These are phyloP conservation scores for Neurospora terricola DNA, from an alignment of 495 filamentous ascomycete species.

Conservation along the genomic window DNA sequence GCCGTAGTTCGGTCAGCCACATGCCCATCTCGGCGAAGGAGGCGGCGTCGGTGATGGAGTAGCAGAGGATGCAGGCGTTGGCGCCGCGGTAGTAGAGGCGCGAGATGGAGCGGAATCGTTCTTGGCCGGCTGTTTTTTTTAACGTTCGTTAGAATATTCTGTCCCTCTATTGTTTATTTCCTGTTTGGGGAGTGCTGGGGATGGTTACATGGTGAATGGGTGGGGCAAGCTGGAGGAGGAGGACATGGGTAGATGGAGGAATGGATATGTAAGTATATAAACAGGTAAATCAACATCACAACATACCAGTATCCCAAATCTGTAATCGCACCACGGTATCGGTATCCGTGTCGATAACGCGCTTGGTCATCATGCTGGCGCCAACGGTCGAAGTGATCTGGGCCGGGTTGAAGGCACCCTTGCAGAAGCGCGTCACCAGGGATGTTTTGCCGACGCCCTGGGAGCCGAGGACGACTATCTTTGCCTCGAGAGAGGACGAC, in stretches of 20 bases:
- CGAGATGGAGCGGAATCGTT: conserved; percentile 88
- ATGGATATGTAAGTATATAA: neutral
- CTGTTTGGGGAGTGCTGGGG: neutral
- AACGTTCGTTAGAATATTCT: neutral
- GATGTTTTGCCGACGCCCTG: conserved; percentile 95
- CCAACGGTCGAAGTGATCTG: conserved; percentile 75
- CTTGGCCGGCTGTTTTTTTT: conserved; percentile 59
- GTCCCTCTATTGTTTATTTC: neutral
- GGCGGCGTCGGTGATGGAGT: conserved; percentile 77
- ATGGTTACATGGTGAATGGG: neutral
- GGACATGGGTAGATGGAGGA: neutral
- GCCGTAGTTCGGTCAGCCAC: conserved; percentile 74
- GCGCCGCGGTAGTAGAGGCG: conserved; percentile 92
- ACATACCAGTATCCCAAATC: conserved; percentile 72
- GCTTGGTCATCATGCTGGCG: conserved; percentile 89
- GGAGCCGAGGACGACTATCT: conserved; percentile 82
- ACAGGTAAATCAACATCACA: neutral
- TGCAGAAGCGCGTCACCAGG: conserved; percentile 77
- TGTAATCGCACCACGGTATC: conserved; percentile 74
- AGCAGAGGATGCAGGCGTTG: conserved; percentile 89
- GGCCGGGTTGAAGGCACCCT: conserved; percentile 62
- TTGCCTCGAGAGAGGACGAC: conserved; percentile 77
- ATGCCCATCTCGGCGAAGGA: conserved; percentile 90
- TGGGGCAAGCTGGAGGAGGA: neutral
- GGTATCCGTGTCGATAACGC: conserved; percentile 72